Conservation (phyloP, 2,329 filamentous ascomycete species). For the Fusarium pseudocircinatum region DNA sequence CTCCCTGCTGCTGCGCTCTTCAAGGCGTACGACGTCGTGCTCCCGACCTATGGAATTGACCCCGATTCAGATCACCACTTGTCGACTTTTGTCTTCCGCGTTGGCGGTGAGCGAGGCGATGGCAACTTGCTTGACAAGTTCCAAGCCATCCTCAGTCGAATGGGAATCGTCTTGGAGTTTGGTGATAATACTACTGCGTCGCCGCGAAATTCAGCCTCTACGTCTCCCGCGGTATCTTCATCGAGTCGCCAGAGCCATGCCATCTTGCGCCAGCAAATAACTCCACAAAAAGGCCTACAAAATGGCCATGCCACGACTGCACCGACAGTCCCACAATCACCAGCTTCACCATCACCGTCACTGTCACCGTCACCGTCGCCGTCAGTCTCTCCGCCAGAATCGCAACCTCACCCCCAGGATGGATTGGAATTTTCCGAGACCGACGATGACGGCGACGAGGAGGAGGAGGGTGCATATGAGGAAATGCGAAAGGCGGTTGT, state of each 20-base stretch:
- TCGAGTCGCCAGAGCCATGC: constrained; percentile 32
- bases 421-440: constrained; percentile 2
- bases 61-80: constrained; percentile 80
- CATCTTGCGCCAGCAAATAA: neutral
- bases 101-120: constrained; percentile 72
- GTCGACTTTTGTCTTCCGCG: constrained; percentile 80
- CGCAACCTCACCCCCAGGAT: constrained; percentile 3
- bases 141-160: constrained; percentile 70
- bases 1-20: constrained; percentile 82
- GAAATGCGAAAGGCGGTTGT: constrained; percentile 35
- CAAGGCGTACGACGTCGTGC: constrained; percentile 78
- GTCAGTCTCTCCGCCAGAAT: neutral
- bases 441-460: neutral
- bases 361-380: neutral
- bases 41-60: constrained; percentile 75
- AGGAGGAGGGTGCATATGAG: constrained; percentile 18
- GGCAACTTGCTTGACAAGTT: constrained; percentile 75
- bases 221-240: constrained; percentile 36
- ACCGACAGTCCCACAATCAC: neutral
- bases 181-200: constrained; percentile 49
- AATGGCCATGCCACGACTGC: constrained; percentile 13
- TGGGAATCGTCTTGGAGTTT: constrained; percentile 78
- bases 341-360: neutral
- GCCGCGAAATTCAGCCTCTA: constrained; percentile 33
- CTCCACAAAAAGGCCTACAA: neutral